Evolutionary conservation across 441 rosid species (phyloP), one percentile per base, ranked within the genome.

Genomic region (Eruca vesicaria): DNA sequence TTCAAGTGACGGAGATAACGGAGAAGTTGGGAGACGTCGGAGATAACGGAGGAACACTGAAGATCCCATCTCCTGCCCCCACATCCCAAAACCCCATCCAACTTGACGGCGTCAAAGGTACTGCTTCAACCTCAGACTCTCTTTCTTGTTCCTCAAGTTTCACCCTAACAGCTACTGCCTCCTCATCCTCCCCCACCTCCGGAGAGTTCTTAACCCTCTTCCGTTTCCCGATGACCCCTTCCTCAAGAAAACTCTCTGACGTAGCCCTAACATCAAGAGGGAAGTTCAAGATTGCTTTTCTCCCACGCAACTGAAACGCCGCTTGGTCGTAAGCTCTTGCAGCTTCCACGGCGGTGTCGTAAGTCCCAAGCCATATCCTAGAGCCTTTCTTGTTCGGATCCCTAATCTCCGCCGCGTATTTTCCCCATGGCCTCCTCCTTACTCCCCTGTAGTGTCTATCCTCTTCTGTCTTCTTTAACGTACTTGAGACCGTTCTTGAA

Each of bases 21-120:
- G 82, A 29, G 52, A 83, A 82, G 58, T 76, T 79, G 0, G 92
- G 92, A 16, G 95, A 89, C 67, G 86, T 85, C 73, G 96, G 96
- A 41, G 96, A 87, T 69, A 91, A 78, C 76, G 88, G 93, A 10
- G 97, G 94, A 33, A 91, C 81, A n/a, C 80, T 84, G 70, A 91
- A 89, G 21, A 89, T 86, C 1, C 89, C 93, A 65, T 86, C 84
- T 5, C 87, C 90, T 61, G 73, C 77, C 28, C 85, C 92, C 15
- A 79, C 78, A 16, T 91, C 93, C 94, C 93, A 91, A 76, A 89
- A 76, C 55, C 86, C 94, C 80, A 74, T 88, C 97, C 97, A 89
- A 80, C 79, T 82, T 53, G 94, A 91, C 87, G 94, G 97, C 82
- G 97, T 91, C 50, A 89, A 86, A 4, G 89, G 89, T 3, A 84